phyloP scores from a whole-genome alignment of 495 filamentous ascomycete genomes.

The Darksidea phi region DNA sequence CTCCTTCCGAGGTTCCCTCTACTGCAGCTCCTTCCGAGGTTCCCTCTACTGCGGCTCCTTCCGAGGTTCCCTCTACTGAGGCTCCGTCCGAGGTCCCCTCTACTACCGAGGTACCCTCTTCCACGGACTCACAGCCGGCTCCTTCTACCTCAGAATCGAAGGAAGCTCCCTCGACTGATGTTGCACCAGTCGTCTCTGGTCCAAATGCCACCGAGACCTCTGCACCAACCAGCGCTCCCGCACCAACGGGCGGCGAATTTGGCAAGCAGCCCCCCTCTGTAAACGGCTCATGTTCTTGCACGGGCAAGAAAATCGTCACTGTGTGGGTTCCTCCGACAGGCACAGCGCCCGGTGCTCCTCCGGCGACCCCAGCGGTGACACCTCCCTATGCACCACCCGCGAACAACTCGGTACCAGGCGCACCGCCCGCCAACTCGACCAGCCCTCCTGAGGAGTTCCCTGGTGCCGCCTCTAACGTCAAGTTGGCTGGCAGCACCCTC shows the following conservation, averaged over 20 bases:
- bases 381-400: background rate
- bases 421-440: conserved; percentile 14
- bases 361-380: background rate
- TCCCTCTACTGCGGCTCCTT: conserved; percentile 1
- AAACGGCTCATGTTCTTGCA: background rate
- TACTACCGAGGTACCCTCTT: background rate
- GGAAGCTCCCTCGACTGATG: conserved; percentile 1
- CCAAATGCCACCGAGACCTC: background rate
- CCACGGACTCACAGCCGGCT: background rate
- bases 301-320: background rate
- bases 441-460: conserved; percentile 8
- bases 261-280: background rate
- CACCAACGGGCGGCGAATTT: background rate
- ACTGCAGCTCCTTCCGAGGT: background rate
- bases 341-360: background rate
- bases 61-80: background rate
- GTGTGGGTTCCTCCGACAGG: background rate
- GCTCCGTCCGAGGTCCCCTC: background rate
- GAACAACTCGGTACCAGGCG: conserved; percentile 1
- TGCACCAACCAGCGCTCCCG: too few species aligned
- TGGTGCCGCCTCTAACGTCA: conserved; percentile 4
- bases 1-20: too few species aligned
- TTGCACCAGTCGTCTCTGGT: background rate
- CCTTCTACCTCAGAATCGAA: background rate
- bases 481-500: background rate